Base-by-base conservation (phyloP, 2,329 filamentous ascomycete species). In the Beauveria sp. region DNA sequence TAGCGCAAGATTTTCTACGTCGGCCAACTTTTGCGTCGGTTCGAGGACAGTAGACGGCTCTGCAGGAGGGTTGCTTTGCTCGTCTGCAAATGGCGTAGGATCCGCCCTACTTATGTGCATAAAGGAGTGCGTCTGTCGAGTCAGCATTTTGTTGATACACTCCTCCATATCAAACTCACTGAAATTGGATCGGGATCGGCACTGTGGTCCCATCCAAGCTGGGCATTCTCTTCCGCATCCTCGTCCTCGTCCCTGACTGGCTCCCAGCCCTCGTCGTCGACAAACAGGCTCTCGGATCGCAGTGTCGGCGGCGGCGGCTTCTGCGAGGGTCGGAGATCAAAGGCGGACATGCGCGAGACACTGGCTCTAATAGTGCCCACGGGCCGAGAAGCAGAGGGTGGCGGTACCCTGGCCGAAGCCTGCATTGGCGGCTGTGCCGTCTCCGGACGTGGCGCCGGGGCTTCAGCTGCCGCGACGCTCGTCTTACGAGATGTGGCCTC, bases 221-320 rank as follows among this genome's bases (percentile, higher is more conserved):
- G 85, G 55, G 86, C 84, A 64, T 85, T 82, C 59, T 85, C 83
- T 34, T 87, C 86, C 7, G 84, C 83, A 14, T 86, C 81, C 34
- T 87, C 84, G 24, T 83, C 85, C 3, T 80, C 78, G 30, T 82
- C 75, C 51, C 70, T 81, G 2, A 88, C 79, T 2, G 89, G 89
- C 65, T 91, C 87, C 89, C 90, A 93, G 50, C 81, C 79, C 64
- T 91, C 88, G 26, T 91, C 87, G 34, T 90, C 85, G n/a, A 92
- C 80, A 67, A 92, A 92, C 5, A 92, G 76, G 55, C 86, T 86
- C 59, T 91, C 85, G 0, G 85, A 82, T 62, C 85, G 80, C 52
- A 84, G 76, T 26, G 83, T 85, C 16, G 84, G 78, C 16, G 81
- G 78, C 18, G 82, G 80, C 3, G 80, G 79, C 37, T 77, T 75